Evolutionary conservation across 345 rosid species (phyloP).

Genomic region (Raphanus sativus): DNA sequence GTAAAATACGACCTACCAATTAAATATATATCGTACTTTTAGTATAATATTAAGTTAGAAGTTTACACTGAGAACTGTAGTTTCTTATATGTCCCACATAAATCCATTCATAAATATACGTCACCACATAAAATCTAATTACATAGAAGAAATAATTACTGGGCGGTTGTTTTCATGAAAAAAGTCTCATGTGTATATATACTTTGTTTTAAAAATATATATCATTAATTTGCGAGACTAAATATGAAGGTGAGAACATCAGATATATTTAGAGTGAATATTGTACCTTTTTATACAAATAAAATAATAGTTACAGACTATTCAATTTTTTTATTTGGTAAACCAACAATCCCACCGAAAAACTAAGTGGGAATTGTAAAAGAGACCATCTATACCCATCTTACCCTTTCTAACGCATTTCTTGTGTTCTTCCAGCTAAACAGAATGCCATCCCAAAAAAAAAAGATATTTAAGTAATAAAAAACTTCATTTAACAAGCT

Average conservation of each 20-base stretch:
- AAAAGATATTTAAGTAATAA: background rate
- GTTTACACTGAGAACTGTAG: background rate
- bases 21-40: constrained; percentile 14
- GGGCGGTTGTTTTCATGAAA: background rate
- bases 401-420: constrained; percentile 30
- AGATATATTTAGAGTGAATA: constrained; percentile 27
- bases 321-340: constrained; percentile 11
- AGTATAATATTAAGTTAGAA: background rate
- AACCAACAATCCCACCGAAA: constrained; percentile 66
- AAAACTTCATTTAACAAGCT: constrained; percentile 55
- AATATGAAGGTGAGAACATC: constrained; percentile 5
- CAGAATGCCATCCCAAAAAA: background rate
- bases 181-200: background rate
- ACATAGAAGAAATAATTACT: background rate
- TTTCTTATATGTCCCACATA: constrained; percentile 1
- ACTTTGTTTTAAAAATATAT: background rate
- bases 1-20: constrained; percentile 27
- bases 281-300: constrained; percentile 47
- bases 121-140: background rate
- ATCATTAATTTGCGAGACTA: constrained; percentile 2
- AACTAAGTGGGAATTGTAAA: constrained; percentile 51
- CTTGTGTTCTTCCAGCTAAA: constrained; percentile 26
- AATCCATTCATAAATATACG: background rate
- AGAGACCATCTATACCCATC: constrained; percentile 26
- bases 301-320: constrained; percentile 49